Evolutionary conservation across 106 monocot genomes (phyloP), one percentile per base, ranked within the genome.

Genomic region (Platanthera zijinensis): DNA sequence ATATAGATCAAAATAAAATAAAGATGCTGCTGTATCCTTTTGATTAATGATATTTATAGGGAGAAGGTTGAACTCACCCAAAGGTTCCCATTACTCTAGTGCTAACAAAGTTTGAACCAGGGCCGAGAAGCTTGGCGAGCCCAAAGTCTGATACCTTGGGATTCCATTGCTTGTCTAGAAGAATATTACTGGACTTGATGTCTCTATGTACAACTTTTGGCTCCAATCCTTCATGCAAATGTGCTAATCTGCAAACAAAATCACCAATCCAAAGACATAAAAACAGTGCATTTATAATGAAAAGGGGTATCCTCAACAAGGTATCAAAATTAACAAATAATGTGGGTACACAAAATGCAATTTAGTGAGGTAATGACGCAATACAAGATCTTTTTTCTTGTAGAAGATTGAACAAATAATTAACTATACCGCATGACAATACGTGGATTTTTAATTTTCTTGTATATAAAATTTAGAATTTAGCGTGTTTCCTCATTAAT

Each of bases 71-170:
- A 77, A 74, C 80, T 49, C 70, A 96, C 96, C 96, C 96, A 66
- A 96, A 96, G 51, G 96, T 96, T 47, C 96, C 96, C 96, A 96
- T 96, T 7, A 96, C 92, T 52, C 96, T 86, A 19, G 96, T 96
- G 3, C 87, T 89, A 19, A 96, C 96, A 83, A 74, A 93, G 84
- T 78, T 96, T 50, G 92, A 90, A 39, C 79, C 96, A 57, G 90
- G 64, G 5, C 90, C 89, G 72, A 96, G 83, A 6, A 92, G 89
- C 81, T 96, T 96, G 11, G 92, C 96, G 63, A 96, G 80, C 47
- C 96, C 96, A 84, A 96, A 96, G 73, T 96, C 96, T 4, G 96
- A 92, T 21, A 96, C 89, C 83, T 93, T 96, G 17, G 96, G 78
- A 30, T 96, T 96, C 89, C 92, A 96, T 15, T 87, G 83, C 74